Evolutionary conservation across 495 filamentous ascomycete species (phyloP), one percentile per base, ranked within the genome.

Genomic region (Trichoderma asperelloides): DNA sequence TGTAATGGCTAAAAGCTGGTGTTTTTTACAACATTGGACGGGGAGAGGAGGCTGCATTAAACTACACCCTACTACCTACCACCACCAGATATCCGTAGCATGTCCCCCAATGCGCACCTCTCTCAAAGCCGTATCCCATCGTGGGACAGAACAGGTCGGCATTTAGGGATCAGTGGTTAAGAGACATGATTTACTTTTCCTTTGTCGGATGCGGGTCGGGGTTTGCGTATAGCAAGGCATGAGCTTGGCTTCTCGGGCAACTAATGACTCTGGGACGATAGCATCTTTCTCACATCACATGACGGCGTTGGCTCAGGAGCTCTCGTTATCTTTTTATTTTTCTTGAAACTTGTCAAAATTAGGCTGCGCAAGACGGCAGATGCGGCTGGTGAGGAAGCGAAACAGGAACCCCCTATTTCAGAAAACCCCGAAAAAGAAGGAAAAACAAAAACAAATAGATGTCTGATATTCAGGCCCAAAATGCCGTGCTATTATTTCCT

Each of bases 1-100:
- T 91, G 69, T 98, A 87, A 77, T 70, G 51, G 23, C 33, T 21
- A 3, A 30, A 23, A 21, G 33, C 23, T 18, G 21, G 47, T 6
- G 7, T 25, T 2, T 2, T 23, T 64, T n/a, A 45, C 16, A 51
- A 25, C 11, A 23, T 64, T 64, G 62, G 62, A 64, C 33, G 33
- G 62, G 62, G 37, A 30, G 12, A 63, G n/a, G 25, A 30, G 62
- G 33, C 21, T 23, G 33, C 33, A 39, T 64, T 41, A 1, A 1
- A 30, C 23, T 60, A 21, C 47, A 51, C 47, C 47, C 47, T 37
- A 37, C 33, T 37, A 51, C 47, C 6, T 51, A 60, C 55, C 55
- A 30, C 55, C 27, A 60, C 25, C 55, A 60, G 23, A 60, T 60
- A 60, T 60, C 55, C 55, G 25, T 60, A 60, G 25, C 55, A 60